Percentiles rank a stretch among this genome's conserved stretches.
phyloP scores from a whole-genome alignment of 1,284 basidiomycete species.

The Uromyces viciae-fabae region DNA sequence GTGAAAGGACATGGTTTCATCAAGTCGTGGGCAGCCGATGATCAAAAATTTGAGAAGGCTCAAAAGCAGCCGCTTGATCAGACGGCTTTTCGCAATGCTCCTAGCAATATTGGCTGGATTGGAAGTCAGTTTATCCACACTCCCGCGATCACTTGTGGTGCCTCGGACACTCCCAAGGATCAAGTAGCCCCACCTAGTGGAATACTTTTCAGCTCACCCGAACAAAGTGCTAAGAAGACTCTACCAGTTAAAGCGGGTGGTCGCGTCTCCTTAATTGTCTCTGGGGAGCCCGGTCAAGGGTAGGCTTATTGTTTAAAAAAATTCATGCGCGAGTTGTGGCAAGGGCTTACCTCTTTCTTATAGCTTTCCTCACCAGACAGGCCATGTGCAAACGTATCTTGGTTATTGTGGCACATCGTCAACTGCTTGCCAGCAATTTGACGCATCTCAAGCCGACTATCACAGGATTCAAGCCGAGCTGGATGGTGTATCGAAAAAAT shows the following conservation, averaged over 20 bases:
- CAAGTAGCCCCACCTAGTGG: constrained; percentile 26
- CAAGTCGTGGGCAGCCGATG: constrained; percentile 40
- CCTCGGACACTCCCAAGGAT: constrained; percentile 27
- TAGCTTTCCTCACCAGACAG: constrained; percentile 33
- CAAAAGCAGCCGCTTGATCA: constrained; percentile 34
- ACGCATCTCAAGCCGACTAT: constrained; percentile 22
- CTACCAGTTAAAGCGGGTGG: constrained; percentile 32
- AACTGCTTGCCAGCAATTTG: constrained; percentile 33
- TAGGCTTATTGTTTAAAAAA: neutral
- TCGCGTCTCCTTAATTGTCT: constrained; percentile 19
- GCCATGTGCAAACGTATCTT: constrained; percentile 29
- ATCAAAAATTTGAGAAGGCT: constrained; percentile 22
- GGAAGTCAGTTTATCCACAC: constrained; percentile 35
- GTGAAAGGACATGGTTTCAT: constrained; percentile 29
- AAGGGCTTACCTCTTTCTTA: neutral
- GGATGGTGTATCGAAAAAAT: constrained; percentile 33
- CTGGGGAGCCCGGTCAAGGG: constrained; percentile 34
- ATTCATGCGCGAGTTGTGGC: neutral
- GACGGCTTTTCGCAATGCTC: constrained; percentile 30
- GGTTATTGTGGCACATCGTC: constrained; percentile 29
- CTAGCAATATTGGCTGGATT: constrained; percentile 42
- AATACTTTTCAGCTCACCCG: constrained; percentile 24
- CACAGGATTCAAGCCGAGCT: constrained; percentile 31
- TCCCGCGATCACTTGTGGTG: constrained; percentile 33
- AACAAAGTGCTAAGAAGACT: constrained; percentile 38